phyloP scores from a whole-genome alignment of 805 yeast species.

The Komagataella pseudopastoris region DNA sequence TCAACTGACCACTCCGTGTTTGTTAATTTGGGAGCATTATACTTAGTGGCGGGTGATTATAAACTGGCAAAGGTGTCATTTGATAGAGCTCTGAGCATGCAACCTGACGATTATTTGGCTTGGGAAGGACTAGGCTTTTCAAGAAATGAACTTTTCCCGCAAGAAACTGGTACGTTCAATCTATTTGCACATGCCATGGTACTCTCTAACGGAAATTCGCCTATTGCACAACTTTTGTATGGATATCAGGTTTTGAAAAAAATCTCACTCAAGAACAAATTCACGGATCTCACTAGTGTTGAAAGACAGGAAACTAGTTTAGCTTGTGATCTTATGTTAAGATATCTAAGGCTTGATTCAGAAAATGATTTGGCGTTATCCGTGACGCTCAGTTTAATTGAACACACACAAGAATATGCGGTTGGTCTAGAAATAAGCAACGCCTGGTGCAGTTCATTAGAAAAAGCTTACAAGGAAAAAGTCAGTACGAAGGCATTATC shows the following conservation, averaged over 20 bases:
- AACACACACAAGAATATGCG: slow-evolving; percentile 53
- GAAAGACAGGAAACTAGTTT: slow-evolving; percentile 52
- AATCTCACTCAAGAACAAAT: slow-evolving; percentile 1
- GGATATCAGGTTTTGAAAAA: slow-evolving; percentile 44
- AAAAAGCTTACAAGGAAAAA: slow-evolving; percentile 33
- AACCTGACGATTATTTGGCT: slow-evolving; percentile 61
- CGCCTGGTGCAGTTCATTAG: slow-evolving; percentile 34
- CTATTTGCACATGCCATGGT: slow-evolving; percentile 69
- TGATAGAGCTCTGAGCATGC: slow-evolving; percentile 60
- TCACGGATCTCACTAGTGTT: slow-evolving; percentile 15
- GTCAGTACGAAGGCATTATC: slow-evolving; percentile 34
- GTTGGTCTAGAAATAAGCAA: slow-evolving; percentile 35
- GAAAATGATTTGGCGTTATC: slow-evolving; percentile 42
- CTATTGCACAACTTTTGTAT: slow-evolving; percentile 58
- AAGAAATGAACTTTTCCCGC: background rate
- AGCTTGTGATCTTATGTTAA: slow-evolving; percentile 54
- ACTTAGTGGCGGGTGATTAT: slow-evolving; percentile 51
- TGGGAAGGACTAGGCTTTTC: slow-evolving; percentile 58
- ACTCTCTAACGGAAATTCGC: slow-evolving; percentile 61
- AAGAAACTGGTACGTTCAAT: slow-evolving; percentile 8
- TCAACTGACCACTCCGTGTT: slow-evolving; percentile 58
- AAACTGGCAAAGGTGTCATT: slow-evolving; percentile 66
- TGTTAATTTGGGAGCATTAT: slow-evolving; percentile 73
- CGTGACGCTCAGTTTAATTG: slow-evolving; percentile 43
- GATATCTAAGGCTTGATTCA: slow-evolving; percentile 50